Evolutionary conservation across 139 green algal genomes (phyloP), one percentile per base, ranked within the genome.

Genomic region (Zygnema cylindricum): DNA sequence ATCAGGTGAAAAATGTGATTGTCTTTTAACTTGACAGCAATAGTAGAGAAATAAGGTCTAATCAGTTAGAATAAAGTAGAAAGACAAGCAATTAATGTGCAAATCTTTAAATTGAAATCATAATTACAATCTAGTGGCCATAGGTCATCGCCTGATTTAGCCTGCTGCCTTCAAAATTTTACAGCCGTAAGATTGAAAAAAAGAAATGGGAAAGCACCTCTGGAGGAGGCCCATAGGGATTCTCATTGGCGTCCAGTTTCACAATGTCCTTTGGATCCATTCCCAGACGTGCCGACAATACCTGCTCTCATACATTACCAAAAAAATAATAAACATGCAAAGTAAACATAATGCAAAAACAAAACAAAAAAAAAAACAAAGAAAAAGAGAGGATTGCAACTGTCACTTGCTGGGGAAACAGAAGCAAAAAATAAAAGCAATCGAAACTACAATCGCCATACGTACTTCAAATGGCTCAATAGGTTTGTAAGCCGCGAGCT

Each of bases 181-280:
- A n/a, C n/a, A n/a, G n/a, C n/a, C n/a, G n/a, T n/a, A n/a, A n/a
- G n/a, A n/a, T n/a, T n/a, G n/a, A n/a, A n/a, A n/a, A n/a, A n/a
- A n/a, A n/a, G n/a, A n/a, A n/a, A n/a, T n/a, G n/a, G n/a, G 21
- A 79, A 16, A 16, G 71, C 16, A 92, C 87, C 85, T 92, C 97
- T 0, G 96, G 97, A 1, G 98, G 97, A 0, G 98, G 98, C 2
- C 98, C 98, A 87, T 99, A 99, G 1, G 97, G 96, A 84, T 99
- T 99, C 86, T 99, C 98, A 87, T 99, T 99, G 0, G 98, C 98
- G 69, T 99, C 98, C 38, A 99, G 95, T 94, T 99, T 99, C 21
- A 99, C 93, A 82, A 99, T 99, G 42, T 99, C 94, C 77, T 96
- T 84, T 0, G 96, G 94, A 39, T 71, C 88, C 25, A 93, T 90